Conservation (phyloP, 768 basidiomycete genomes). For the Rhizopogon vesiculosus region DNA sequence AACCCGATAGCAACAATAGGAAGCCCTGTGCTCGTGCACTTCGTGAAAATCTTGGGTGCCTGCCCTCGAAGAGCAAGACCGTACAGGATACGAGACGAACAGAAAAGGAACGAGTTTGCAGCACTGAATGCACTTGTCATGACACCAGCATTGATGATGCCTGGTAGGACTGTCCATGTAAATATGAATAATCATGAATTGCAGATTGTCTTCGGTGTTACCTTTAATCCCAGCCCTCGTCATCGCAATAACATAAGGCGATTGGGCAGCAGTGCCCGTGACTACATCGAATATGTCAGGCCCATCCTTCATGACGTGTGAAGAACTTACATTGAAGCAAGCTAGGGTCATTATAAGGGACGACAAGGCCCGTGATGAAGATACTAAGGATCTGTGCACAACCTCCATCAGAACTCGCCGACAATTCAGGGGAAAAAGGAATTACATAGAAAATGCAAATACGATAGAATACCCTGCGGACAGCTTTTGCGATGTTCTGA, state of each 20-base stretch:
- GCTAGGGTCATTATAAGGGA: conserved; percentile 54
- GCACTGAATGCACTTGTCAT: conserved; percentile 73
- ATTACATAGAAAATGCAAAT: conserved; percentile 73
- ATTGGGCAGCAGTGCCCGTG: conserved; percentile 60
- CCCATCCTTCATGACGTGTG: background rate
- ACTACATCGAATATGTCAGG: conserved; percentile 33
- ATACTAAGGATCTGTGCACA: conserved; percentile 58
- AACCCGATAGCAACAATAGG: conserved; percentile 35
- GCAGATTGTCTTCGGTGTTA: conserved; percentile 7
- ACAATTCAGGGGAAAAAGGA: conserved; percentile 1
- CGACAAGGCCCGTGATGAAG: conserved; percentile 69
- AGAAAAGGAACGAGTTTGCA: conserved; percentile 61
- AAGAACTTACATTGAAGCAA: conserved; percentile 37
- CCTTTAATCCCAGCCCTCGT: conserved; percentile 62
- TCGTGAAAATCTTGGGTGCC: conserved; percentile 46
- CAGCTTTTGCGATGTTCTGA: conserved; percentile 72
- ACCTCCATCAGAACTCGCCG: background rate
- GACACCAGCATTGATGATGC: conserved; percentile 68
- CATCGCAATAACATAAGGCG: conserved; percentile 83
- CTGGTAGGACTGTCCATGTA: conserved; percentile 40
- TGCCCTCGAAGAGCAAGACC: conserved; percentile 44
- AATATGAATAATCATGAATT: background rate
- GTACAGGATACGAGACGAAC: conserved; percentile 36
- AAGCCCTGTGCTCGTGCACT: conserved; percentile 46
- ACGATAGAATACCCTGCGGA: conserved; percentile 75